A percentile compares a stretch with the other conserved stretches of the same genome.
These are phyloP conservation scores for Filosporella fistucella DNA, from an alignment of 495 filamentous ascomycete genomes.

Conservation along the genomic window DNA sequence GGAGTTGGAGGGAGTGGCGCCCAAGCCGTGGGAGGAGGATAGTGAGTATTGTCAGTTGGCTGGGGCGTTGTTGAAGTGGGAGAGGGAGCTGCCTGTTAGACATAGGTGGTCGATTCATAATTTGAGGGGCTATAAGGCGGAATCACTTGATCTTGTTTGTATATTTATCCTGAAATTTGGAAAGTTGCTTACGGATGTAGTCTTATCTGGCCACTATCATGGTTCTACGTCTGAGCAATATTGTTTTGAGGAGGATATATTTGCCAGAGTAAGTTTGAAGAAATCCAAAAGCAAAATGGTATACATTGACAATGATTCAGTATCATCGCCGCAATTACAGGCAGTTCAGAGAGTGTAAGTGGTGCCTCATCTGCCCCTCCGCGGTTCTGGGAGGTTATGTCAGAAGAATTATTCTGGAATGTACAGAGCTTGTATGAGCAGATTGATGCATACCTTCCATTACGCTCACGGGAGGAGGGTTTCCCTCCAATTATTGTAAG, in stretches of 20 bases:
- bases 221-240: conserved; percentile 43
- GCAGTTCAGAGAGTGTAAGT: not conserved
- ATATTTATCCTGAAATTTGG: too few relatives aligned
- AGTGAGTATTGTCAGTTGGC: conserved; percentile 39
- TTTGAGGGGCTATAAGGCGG: conserved; percentile 38
- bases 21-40: conserved; percentile 34
- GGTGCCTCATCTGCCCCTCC: not conserved
- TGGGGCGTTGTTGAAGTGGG: conserved; percentile 34
- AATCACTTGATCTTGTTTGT: conserved; percentile 36
- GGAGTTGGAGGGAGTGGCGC: conserved; percentile 22
- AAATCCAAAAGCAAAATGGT: too few relatives aligned
- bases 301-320: too few relatives aligned
- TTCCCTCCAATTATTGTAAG: conserved; percentile 46
- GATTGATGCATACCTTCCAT: conserved; percentile 39
- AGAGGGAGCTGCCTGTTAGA: conserved; percentile 35
- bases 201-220: conserved; percentile 45
- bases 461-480: conserved; percentile 34
- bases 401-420: conserved; percentile 41
- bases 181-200: too few relatives aligned
- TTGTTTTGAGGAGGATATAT: conserved; percentile 36
- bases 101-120: conserved; percentile 38
- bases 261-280: too few relatives aligned
- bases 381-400: conserved; percentile 34
- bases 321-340: not conserved
- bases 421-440: conserved; percentile 39